Percentiles rank a stretch among this genome's conserved stretches.
phyloP scores from a whole-genome alignment of 371 early-diverging fungal species.

The Rhizopus stolonifer region DNA sequence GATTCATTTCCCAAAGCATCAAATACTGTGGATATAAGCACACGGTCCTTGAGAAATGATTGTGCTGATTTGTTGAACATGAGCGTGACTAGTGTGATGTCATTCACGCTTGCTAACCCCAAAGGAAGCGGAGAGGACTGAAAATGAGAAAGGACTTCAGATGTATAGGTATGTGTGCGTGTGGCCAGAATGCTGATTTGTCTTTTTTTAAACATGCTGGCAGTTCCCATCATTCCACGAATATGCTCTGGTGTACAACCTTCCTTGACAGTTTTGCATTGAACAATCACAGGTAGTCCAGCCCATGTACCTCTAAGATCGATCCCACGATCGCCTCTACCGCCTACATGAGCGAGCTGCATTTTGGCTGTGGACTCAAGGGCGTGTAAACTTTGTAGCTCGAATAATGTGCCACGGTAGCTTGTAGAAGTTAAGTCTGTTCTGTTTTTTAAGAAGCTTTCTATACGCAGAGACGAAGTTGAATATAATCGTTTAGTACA shows the following conservation, averaged over 20 bases:
- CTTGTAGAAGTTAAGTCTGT: conserved; percentile 26
- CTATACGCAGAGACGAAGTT: neutral
- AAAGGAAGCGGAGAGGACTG: conserved; percentile 28
- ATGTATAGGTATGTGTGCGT: conserved; percentile 24
- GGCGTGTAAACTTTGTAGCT: conserved; percentile 35
- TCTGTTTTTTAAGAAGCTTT: conserved; percentile 11
- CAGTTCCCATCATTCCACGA: conserved; percentile 37
- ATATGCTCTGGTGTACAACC: conserved; percentile 48
- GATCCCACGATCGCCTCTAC: conserved; percentile 42
- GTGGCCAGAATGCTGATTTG: conserved; percentile 37
- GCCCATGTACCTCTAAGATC: conserved; percentile 43
- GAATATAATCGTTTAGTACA: neutral
- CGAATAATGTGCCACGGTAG: conserved; percentile 42
- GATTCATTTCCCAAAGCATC: conserved; percentile 17
- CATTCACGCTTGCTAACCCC: conserved; percentile 32
- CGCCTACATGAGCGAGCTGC: conserved; percentile 39
- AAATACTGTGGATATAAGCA: conserved; percentile 10
- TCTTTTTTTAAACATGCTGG: conserved; percentile 9
- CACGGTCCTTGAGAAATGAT: conserved; percentile 4
- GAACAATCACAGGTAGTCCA: conserved; percentile 21
- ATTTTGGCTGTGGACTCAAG: conserved; percentile 29
- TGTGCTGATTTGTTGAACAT: conserved; percentile 33
- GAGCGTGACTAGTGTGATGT: conserved; percentile 27
- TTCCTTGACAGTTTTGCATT: conserved; percentile 40
- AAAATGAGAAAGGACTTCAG: conserved; percentile 30